Evolutionary conservation across 768 basidiomycete species (phyloP), one percentile per base, ranked within the genome.

Genomic region (Auricularia heimuer): DNA sequence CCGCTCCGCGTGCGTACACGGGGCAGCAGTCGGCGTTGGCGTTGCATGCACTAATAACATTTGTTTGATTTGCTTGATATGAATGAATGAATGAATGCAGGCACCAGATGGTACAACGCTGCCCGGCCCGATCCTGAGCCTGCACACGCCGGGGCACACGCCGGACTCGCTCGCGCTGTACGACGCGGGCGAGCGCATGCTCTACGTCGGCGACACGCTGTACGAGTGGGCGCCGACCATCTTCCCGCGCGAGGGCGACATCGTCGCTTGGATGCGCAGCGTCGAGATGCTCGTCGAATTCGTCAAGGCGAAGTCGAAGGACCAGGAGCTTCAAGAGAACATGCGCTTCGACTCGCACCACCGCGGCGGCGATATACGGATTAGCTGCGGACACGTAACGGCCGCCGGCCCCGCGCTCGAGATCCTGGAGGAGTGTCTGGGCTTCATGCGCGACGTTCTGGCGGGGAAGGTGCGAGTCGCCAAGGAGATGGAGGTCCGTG

Each of bases 91-190:
- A 69, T 70, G 3, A 64, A 66, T 11, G 34, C 34, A 34, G 54
- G 54, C 54, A 18, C 24, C 24, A 18, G 54, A 58, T 34, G 21
- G 54, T 18, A 54, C 69, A 39, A 60, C 63, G 45, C 66, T 70
- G 3, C 67, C 75, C 0, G 71, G 81, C 0, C 78, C 77, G 1
- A 67, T 85, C 33, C 75, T 66, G 2, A 73, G 83, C 64, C 73
- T 85, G 64, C 84, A 85, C 66, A 83, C 82, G 0, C 83, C 83
- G 0, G 83, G 84, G 34, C 84, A 85, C 65, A 84, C 81, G 0
- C 84, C 83, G 2, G 85, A 85, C 72, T 80, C 83, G 68, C 71
- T 84, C n/a, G 83, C 82, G 0, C 67, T 84, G 3, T 85, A 82
- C 73, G 81, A 84, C 64, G 73, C 71, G 12, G 70, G 66, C 4